Conservation (phyloP, 2,329 filamentous ascomycete genomes). For the Fusarium sp. region DNA sequence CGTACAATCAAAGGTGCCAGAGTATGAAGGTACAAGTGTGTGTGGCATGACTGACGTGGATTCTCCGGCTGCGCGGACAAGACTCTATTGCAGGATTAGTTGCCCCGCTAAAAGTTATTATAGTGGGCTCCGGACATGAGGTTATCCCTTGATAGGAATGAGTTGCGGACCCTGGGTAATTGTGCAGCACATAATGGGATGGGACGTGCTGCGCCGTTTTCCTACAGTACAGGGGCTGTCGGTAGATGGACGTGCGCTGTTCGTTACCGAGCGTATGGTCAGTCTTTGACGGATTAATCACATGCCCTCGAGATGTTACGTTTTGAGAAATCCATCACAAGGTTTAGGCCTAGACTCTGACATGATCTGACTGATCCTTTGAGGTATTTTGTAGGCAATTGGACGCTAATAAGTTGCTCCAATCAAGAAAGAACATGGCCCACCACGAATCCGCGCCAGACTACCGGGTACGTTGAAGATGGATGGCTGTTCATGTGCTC, state of each 20-base stretch:
- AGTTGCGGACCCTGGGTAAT: neutral
- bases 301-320: too few relatives aligned
- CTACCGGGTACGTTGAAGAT: too few relatives aligned
- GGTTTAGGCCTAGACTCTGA: too few relatives aligned
- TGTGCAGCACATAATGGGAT: neutral
- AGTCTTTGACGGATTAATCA: too few relatives aligned
- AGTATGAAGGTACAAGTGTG: neutral
- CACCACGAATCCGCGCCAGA: too few relatives aligned
- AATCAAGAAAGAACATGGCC: too few relatives aligned
- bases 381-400: too few relatives aligned
- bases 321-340: too few relatives aligned
- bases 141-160: constrained; percentile 4
- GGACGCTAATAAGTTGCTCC: too few relatives aligned
- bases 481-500: too few relatives aligned
- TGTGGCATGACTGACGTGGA: neutral
- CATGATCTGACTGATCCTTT: too few relatives aligned
- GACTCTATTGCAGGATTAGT: constrained; percentile 3
- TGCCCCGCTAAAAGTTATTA: neutral
- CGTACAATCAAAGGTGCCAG: neutral
- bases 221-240: neutral
- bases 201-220: neutral
- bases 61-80: neutral
- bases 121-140: neutral
- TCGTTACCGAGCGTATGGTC: neutral
- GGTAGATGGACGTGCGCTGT: neutral